Evolutionary conservation across 768 basidiomycete species (phyloP), one percentile per base, ranked within the genome.

Genomic region (Tephrocybe rancida): DNA sequence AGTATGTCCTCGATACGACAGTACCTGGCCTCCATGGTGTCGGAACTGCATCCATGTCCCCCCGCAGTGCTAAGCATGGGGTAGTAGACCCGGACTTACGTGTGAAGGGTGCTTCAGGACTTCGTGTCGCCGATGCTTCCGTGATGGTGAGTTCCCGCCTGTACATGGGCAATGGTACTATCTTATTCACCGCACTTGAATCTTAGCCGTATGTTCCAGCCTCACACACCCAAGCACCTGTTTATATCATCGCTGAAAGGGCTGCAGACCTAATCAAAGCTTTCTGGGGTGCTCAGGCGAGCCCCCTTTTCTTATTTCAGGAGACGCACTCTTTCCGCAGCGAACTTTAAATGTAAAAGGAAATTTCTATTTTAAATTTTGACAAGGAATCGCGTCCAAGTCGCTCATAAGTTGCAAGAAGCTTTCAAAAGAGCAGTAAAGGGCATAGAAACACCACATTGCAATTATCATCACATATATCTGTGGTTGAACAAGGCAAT

Each of bases 111-210:
- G 58, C 61, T 6, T 21, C 34, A 1, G 69, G 65, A 6, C 47
- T 73, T 19, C 61, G 72, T 2, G 57, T 73, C 19, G 63, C 68
- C 13, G 70, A 73, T 55, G 66, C 68, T 2, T 68, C 67, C 7
- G 60, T 72, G 16, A 56, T 72, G 22, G 48, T 49, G 35, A 25
- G 48, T 44, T n/a, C 35, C 6, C 5, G 18, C 21, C 3, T 41
- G 18, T 3, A 21, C n/a, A 5, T n/a, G 18, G 26, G n/a, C n/a
- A n/a, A n/a, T n/a, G n/a, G n/a, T n/a, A n/a, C 3, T 19, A 38
- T 22, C n/a, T 41, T 18, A 3, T 29, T 26, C 13, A 25, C 25
- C 3, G n/a, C n/a, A n/a, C 3, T 3, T 41, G 39, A 41, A n/a
- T 5, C 21, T 5, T 41, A 49, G 48, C 55, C 66, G 32, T 48